phyloP scores from a whole-genome alignment of 352 stramenopile genomes.

The Globisporangium megalacanthum region DNA sequence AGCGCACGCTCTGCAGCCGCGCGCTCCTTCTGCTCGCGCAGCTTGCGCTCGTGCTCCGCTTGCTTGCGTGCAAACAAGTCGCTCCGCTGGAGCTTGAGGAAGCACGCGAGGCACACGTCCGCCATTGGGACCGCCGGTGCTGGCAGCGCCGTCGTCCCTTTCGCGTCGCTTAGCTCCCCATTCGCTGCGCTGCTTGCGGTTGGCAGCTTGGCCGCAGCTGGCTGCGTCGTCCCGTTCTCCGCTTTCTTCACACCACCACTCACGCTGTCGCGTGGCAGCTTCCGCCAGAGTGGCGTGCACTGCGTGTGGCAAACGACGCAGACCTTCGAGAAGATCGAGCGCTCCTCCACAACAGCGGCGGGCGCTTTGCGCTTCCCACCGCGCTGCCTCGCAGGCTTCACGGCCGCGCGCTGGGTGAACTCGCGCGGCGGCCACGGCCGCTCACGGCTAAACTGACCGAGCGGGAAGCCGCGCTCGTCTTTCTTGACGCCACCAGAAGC shows the following conservation, averaged over 20 bases:
- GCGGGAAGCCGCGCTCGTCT: conserved; percentile 13
- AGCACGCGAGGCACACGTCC: conserved; percentile 69
- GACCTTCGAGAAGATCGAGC: conserved; percentile 26
- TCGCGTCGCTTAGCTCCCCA: background rate
- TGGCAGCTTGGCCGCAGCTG: background rate
- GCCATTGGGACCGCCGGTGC: conserved; percentile 14
- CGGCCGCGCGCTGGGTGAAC: conserved; percentile 54
- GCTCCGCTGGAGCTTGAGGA: conserved; percentile 53
- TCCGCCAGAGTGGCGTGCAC: conserved; percentile 60
- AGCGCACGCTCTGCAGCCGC: conserved; percentile 5
- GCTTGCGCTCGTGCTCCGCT: conserved; percentile 27
- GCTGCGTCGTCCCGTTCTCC: background rate
- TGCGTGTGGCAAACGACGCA: conserved; percentile 55
- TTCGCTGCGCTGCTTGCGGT: background rate
- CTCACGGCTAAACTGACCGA: conserved; percentile 43
- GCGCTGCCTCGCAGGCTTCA: conserved; percentile 33
- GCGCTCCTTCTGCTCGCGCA: conserved; percentile 26
- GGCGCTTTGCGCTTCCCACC: conserved; percentile 61
- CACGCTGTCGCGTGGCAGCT: conserved; percentile 3
- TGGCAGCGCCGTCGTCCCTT: background rate
- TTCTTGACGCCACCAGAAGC: conserved; percentile 13
- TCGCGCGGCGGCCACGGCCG: conserved; percentile 70
- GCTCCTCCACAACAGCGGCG: conserved; percentile 37
- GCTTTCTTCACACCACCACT: conserved; percentile 1
- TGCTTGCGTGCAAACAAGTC: conserved; percentile 64